These are phyloP conservation scores for Saitozyma podzolica DNA, from an alignment of 768 basidiomycete species.

Conservation along the genomic window DNA sequence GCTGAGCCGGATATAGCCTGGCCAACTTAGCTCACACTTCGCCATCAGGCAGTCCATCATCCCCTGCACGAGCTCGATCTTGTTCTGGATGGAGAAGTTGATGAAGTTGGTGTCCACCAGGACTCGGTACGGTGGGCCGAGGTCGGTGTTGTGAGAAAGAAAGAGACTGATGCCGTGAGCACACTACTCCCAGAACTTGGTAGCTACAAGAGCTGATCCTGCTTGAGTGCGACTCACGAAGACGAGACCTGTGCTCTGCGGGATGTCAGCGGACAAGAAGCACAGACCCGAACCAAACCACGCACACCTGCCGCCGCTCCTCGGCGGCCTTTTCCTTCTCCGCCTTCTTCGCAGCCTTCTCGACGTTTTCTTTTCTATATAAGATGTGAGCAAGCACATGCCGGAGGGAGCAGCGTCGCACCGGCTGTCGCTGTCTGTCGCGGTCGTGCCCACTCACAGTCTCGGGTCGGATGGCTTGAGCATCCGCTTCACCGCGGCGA, in stretches of 20 bases:
- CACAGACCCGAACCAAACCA: no score
- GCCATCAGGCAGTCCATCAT: conserved; percentile 99
- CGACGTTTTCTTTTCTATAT: conserved; percentile 85
- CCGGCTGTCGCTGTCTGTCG: neutral
- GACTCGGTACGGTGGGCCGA: conserved; percentile 94
- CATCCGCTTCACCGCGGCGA: conserved; percentile 89
- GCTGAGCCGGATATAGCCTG: no score
- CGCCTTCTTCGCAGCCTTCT: conserved; percentile 72
- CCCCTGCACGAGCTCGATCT: conserved; percentile 89
- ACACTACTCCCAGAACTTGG: neutral
- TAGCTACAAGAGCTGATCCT: neutral
- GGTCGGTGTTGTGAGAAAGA: conserved; percentile 86
- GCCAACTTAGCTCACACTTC: conserved; percentile 88
- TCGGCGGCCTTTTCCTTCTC: conserved; percentile 51
- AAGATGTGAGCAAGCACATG: no score
- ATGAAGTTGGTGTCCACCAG: conserved; percentile 99
- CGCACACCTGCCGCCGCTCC: conserved; percentile 63
- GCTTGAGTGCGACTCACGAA: conserved; percentile 26
- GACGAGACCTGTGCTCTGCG: conserved; percentile 42
- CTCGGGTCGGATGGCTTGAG: conserved; percentile 90
- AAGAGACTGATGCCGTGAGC: conserved; percentile 14
- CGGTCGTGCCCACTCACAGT: conserved; percentile 60
- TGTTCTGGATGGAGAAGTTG: conserved; percentile 97
- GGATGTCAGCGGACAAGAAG: conserved; percentile 6
- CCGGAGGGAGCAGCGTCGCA: neutral